Conservation (phyloP, 176 grass and related monocot species). For the Musa troglodytarum region DNA sequence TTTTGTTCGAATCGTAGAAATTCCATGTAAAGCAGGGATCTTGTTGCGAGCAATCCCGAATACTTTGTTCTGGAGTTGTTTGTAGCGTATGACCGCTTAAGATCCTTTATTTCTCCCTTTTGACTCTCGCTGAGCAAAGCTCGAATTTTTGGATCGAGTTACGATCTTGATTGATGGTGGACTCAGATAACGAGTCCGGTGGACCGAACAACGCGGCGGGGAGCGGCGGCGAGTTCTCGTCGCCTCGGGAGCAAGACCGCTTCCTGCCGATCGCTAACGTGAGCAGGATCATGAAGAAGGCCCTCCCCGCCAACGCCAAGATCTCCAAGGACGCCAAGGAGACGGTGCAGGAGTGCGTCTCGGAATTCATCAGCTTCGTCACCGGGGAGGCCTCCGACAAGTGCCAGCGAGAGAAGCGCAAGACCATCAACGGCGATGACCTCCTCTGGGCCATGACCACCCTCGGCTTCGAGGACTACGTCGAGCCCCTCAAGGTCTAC, state of each 20-base stretch:
- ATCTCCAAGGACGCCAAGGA: conserved; percentile 99
- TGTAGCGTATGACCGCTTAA: not conserved
- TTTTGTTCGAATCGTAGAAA: not conserved
- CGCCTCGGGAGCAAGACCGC: conserved; percentile 74
- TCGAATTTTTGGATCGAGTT: not conserved
- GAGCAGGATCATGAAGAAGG: conserved; percentile 97
- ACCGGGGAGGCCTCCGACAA: conserved; percentile 98
- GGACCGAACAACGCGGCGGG: conserved; percentile 36
- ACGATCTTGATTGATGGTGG: conserved; percentile 39
- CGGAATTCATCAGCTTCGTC: conserved; percentile 99
- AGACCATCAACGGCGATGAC: conserved; percentile 99
- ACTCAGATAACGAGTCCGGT: conserved; percentile 87
- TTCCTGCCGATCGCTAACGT: conserved; percentile 97
- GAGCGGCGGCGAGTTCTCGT: conserved; percentile 39
- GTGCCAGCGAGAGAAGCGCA: conserved; percentile 96
- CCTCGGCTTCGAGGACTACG: conserved; percentile 92
- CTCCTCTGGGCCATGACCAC: conserved; percentile 98
- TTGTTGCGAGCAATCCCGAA: not conserved
- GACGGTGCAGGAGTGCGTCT: conserved; percentile 99
- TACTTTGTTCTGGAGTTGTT: not conserved
- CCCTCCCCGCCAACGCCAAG: conserved; percentile 94
- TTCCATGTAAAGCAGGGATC: not conserved
- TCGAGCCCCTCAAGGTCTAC: conserved; percentile 88
- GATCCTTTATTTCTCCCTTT: not conserved
- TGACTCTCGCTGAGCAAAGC: not conserved